Conservation (phyloP, 2,329 filamentous ascomycete species). For the Pseudogymnoascus verrucosus region DNA sequence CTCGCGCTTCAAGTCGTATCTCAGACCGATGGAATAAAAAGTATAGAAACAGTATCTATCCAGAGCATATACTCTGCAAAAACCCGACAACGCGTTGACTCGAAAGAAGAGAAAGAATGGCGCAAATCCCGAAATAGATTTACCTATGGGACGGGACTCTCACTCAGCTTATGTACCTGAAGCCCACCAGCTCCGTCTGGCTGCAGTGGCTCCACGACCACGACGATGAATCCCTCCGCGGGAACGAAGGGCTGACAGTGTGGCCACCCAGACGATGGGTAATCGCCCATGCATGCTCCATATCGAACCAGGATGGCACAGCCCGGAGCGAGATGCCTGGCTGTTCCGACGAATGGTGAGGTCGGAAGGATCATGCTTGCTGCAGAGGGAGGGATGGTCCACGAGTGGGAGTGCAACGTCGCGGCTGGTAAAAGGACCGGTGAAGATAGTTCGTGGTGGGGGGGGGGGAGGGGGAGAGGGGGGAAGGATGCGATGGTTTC, state of each 20-base stretch:
- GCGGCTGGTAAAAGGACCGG: not conserved
- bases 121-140: not conserved
- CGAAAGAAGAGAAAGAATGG: not conserved
- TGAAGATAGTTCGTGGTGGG: not conserved
- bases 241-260: not conserved
- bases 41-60: not conserved
- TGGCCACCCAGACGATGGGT: not conserved
- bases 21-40: not conserved
- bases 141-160: not conserved
- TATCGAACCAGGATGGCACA: not conserved
- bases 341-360: not conserved
- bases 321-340: not conserved
- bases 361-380: not conserved
- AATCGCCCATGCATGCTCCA: not conserved
- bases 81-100: not conserved
- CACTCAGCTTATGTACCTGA: not conserved
- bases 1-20: not conserved
- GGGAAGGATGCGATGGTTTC: not conserved
- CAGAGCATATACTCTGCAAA: not conserved
- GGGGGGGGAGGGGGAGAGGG: not conserved
- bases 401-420: not conserved
- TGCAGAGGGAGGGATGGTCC: not conserved
- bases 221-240: not conserved
- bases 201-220: not conserved
- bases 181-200: not conserved